Evolutionary conservation across 2,329 filamentous ascomycete genomes (phyloP).

Genomic region (Colletotrichum brevisporum): DNA sequence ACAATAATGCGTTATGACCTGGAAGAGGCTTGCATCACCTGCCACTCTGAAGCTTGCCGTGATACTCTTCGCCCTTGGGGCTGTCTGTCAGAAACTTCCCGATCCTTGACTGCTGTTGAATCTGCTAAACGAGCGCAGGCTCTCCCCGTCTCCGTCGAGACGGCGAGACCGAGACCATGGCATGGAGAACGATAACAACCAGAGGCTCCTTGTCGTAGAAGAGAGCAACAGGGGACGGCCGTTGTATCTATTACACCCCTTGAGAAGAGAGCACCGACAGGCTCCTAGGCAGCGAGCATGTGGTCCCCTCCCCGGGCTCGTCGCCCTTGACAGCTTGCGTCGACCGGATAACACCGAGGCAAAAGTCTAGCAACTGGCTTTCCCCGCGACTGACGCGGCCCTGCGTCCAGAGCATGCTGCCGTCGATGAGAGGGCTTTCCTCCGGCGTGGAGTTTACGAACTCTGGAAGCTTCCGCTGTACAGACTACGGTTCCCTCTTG

Average conservation of each 20-base stretch:
- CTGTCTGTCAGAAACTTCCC: not conserved
- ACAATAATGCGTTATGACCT: slow-evolving; percentile 28
- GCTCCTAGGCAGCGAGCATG: not conserved
- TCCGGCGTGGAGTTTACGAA: too few relatives aligned
- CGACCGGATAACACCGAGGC: not conserved
- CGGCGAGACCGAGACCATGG: too few relatives aligned
- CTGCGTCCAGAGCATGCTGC: not conserved
- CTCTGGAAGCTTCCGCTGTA: too few relatives aligned
- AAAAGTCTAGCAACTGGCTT: not conserved
- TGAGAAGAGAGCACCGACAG: not conserved
- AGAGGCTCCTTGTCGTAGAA: too few relatives aligned
- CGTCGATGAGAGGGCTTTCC: not conserved
- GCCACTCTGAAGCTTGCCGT: not conserved
- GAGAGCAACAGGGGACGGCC: too few relatives aligned
- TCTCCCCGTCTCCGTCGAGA: too few relatives aligned
- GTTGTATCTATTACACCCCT: too few relatives aligned
- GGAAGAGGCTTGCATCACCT: not conserved
- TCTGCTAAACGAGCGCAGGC: too few relatives aligned
- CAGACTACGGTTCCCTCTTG: too few relatives aligned
- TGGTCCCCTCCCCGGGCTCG: not conserved
- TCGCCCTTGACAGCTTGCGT: not conserved
- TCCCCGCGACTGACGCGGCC: not conserved
- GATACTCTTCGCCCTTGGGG: not conserved
- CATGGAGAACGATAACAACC: too few relatives aligned
- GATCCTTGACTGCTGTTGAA: not conserved